Percentiles rank a stretch among this genome's conserved stretches.
These are phyloP conservation scores for Grosmannia clavigera DNA, from an alignment of 2,329 filamentous ascomycete species.

Conservation along the genomic window DNA sequence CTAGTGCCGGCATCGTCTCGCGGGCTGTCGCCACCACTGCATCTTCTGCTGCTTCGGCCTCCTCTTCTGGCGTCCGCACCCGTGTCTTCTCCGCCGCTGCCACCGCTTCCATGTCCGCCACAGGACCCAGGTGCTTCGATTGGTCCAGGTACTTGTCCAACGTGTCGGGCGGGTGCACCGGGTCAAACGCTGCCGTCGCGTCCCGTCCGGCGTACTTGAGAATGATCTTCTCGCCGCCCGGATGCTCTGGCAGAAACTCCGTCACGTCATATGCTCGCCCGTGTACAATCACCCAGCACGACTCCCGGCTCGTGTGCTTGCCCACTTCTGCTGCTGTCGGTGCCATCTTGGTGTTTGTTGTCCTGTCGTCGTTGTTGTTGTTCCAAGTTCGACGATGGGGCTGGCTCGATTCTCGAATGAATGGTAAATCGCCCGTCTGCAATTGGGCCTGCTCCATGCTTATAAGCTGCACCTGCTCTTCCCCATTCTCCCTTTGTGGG, in stretches of 20 bases:
- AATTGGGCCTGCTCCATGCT: too few relatives aligned
- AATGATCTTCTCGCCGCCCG: slow-evolving; percentile 84
- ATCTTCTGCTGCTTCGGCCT: slow-evolving; percentile 52
- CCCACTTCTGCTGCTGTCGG: slow-evolving; percentile 21
- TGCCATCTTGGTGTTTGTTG: slow-evolving; percentile 7
- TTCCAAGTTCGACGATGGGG: too few relatives aligned
- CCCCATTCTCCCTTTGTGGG: background rate
- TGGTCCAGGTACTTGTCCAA: slow-evolving; percentile 72
- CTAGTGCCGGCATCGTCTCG: slow-evolving; percentile 61
- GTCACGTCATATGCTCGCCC: slow-evolving; percentile 22
- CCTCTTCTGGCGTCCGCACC: slow-evolving; percentile 28
- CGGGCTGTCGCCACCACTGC: slow-evolving; percentile 57
- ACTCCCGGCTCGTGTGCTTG: slow-evolving; percentile 20
- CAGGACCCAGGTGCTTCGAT: slow-evolving; percentile 77
- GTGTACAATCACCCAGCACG: slow-evolving; percentile 25
- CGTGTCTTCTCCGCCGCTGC: slow-evolving; percentile 41
- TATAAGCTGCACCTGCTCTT: background rate
- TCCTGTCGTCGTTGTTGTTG: too few relatives aligned
- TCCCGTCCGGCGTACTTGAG: slow-evolving; percentile 95
- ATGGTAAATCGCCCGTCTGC: too few relatives aligned
- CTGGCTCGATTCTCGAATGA: background rate
- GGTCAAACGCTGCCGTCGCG: slow-evolving; percentile 83
- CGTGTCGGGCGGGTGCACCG: slow-evolving; percentile 79
- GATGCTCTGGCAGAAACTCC: slow-evolving; percentile 52
- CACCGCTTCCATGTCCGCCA: slow-evolving; percentile 73